Conservation (phyloP, 352 stramenopile genomes). For the Phytophthora sp. region DNA sequence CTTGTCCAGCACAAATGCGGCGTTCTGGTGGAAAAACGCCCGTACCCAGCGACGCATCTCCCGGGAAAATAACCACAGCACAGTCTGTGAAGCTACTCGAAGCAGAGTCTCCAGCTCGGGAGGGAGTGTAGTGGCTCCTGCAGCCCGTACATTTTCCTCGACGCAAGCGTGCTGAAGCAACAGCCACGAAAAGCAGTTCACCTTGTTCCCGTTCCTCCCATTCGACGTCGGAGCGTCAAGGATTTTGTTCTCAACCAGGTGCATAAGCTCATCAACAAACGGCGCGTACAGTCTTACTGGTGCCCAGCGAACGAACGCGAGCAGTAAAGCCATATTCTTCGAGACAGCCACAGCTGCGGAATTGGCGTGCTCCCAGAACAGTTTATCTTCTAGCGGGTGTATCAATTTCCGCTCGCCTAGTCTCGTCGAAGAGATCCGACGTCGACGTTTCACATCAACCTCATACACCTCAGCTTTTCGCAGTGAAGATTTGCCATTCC, state of each 20-base stretch:
- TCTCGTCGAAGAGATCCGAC: background rate
- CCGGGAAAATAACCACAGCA: constrained; percentile 59
- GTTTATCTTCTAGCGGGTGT: constrained; percentile 47
- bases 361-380: constrained; percentile 64
- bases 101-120: constrained; percentile 51
- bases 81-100: constrained; percentile 42
- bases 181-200: constrained; percentile 56
- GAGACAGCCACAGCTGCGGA: constrained; percentile 42
- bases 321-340: constrained; percentile 69
- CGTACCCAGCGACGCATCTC: constrained; percentile 52
- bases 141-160: constrained; percentile 2
- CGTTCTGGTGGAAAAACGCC: constrained; percentile 50
- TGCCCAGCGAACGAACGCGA: constrained; percentile 56
- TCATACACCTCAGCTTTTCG: constrained; percentile 2
- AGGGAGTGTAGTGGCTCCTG: constrained; percentile 12
- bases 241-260: constrained; percentile 48
- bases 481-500: background rate
- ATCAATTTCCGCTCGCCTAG: background rate
- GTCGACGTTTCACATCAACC: constrained; percentile 18
- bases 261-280: constrained; percentile 57
- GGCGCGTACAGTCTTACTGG: constrained; percentile 49
- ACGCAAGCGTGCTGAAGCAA: constrained; percentile 46
- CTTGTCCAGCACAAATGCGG: constrained; percentile 47
- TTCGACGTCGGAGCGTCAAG: constrained; percentile 30
- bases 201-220: constrained; percentile 27